Percentiles rank a stretch among this genome's conserved stretches.
These are phyloP conservation scores for Colletotrichum navitas DNA, from an alignment of 2,329 filamentous ascomycete species.

Conservation along the genomic window DNA sequence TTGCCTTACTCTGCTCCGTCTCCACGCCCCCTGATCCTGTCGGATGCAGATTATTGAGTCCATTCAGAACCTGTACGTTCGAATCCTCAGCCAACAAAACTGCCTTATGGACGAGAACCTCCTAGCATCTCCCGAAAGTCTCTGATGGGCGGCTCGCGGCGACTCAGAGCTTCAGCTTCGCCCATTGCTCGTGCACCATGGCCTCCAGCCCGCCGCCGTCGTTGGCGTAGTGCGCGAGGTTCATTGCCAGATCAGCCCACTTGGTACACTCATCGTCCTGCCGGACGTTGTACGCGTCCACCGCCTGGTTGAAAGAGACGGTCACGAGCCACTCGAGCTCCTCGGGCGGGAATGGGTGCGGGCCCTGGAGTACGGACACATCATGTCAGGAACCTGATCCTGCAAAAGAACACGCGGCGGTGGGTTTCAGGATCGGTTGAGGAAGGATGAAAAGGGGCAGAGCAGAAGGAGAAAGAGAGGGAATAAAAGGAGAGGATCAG, in stretches of 20 bases:
- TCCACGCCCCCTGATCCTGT: background rate
- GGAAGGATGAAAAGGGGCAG: too few species aligned
- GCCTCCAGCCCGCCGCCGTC: slow-evolving; percentile 62
- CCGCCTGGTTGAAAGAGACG: slow-evolving; percentile 76
- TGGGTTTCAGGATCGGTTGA: background rate
- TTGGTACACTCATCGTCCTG: slow-evolving; percentile 66
- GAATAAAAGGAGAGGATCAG: background rate
- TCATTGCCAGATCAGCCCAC: slow-evolving; percentile 75
- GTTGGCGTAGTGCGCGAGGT: slow-evolving; percentile 68
- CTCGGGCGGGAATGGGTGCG: slow-evolving; percentile 68
- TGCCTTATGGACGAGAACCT: background rate
- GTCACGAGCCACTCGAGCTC: slow-evolving; percentile 84
- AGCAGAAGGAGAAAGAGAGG: too few species aligned
- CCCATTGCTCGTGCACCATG: slow-evolving; percentile 16
- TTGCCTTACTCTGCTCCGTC: too few species aligned
- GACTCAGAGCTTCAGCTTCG: slow-evolving; percentile 25
- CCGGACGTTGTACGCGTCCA: slow-evolving; percentile 72
- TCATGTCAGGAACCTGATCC: slow-evolving; percentile 19
- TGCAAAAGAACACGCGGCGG: too few species aligned
- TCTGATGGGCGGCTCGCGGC: background rate
- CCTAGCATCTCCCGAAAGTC: background rate
- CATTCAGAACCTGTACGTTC: too few species aligned
- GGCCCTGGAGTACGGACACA: slow-evolving; percentile 48
- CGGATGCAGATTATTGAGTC: too few species aligned
- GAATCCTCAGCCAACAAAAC: too few species aligned